Percentiles rank a stretch among this genome's conserved stretches.
These are phyloP conservation scores for Penicillium odoratum DNA, from an alignment of 495 filamentous ascomycete species.

Conservation along the genomic window DNA sequence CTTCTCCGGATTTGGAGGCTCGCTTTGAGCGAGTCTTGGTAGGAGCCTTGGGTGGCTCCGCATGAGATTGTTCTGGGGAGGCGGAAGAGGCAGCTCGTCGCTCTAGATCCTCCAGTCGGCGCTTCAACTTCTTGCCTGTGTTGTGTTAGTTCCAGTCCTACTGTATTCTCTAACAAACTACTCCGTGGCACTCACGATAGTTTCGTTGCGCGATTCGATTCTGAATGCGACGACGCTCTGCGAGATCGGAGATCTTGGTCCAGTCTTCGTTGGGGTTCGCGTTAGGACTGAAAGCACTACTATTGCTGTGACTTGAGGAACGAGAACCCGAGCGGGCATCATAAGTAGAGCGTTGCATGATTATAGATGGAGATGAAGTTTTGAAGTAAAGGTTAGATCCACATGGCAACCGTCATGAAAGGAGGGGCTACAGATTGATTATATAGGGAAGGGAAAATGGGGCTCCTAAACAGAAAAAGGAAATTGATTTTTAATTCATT, in stretches of 20 bases:
- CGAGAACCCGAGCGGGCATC: slow-evolving; percentile 48
- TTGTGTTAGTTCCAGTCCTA: background rate
- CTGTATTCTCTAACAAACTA: too few relatives aligned
- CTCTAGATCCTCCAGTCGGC: slow-evolving; percentile 93
- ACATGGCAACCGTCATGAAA: background rate
- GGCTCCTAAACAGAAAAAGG: slow-evolving; percentile 17
- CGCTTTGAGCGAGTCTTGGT: slow-evolving; percentile 49
- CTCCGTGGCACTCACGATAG: slow-evolving; percentile 72
- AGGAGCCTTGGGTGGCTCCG: slow-evolving; percentile 48
- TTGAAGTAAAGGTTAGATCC: too few relatives aligned
- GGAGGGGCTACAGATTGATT: slow-evolving; percentile 23
- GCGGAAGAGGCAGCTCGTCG: slow-evolving; percentile 81
- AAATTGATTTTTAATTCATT: too few relatives aligned
- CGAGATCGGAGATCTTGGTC: slow-evolving; percentile 98
- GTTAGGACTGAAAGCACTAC: slow-evolving; percentile 94
- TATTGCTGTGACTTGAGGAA: slow-evolving; percentile 69
- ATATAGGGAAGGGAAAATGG: slow-evolving; percentile 32
- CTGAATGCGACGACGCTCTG: slow-evolving; percentile 91
- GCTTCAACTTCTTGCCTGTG: slow-evolving; percentile 98
- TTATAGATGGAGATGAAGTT: background rate
- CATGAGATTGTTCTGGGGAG: slow-evolving; percentile 64
- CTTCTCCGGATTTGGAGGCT: slow-evolving; percentile 44
- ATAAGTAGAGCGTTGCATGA: slow-evolving; percentile 42
- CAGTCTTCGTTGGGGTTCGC: slow-evolving; percentile 98
- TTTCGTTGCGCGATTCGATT: slow-evolving; percentile 98